Conservation (phyloP, 2,329 filamentous ascomycete species). For the Fusarium sp. region DNA sequence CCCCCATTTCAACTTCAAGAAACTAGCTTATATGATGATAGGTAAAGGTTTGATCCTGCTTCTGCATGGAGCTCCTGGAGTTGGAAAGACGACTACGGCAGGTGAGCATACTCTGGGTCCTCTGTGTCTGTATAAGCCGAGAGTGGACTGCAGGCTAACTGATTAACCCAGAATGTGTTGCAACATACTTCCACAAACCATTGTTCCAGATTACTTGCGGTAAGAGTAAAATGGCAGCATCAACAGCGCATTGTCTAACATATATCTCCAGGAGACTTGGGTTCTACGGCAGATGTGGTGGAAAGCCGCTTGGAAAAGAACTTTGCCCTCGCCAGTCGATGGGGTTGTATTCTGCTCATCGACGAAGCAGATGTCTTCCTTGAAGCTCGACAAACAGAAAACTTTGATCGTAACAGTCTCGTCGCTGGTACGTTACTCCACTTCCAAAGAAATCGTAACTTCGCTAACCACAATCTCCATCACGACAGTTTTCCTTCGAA, state of each 20-base stretch:
- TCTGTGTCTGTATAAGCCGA: no score
- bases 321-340: not conserved
- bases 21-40: fast-evolving
- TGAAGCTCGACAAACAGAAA: not conserved
- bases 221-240: not conserved
- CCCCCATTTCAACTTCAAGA: fast-evolving
- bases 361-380: constrained; percentile 5
- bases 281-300: not conserved
- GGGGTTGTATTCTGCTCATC: constrained; percentile 2
- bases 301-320: constrained; percentile 3
- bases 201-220: constrained; percentile 19
- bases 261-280: fast-evolving
- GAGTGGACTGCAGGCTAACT: not conserved
- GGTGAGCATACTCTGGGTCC: no score
- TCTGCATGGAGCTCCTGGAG: constrained; percentile 9
- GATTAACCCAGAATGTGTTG: constrained; percentile 2
- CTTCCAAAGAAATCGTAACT: fast-evolving
- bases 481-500: not conserved
- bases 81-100: constrained; percentile 17
- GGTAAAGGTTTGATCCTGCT: constrained; percentile 15
- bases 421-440: constrained; percentile 1
- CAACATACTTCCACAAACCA: constrained; percentile 9
- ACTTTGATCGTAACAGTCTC: constrained; percentile 8
- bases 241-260: fast-evolving
- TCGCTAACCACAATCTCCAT: fast-evolving